A percentile compares a stretch with the other conserved stretches of the same genome.
Conservation (phyloP, 2,329 filamentous ascomycete genomes). For the Fusarium succisae region DNA sequence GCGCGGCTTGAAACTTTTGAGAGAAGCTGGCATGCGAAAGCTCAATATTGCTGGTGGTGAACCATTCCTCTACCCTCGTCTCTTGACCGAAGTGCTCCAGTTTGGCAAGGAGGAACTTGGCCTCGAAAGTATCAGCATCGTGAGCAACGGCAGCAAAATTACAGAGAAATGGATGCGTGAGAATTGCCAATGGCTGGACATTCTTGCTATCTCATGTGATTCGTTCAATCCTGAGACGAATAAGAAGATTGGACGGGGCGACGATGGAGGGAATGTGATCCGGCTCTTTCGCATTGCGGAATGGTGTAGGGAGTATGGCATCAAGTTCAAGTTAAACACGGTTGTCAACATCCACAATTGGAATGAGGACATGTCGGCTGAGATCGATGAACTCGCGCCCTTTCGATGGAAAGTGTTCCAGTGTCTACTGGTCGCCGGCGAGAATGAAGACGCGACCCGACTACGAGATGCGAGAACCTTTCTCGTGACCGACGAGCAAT, state of each 20-base stretch:
- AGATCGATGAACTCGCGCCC: not conserved
- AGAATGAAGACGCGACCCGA: not conserved
- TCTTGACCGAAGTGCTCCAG: not conserved
- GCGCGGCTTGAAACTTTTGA: not conserved
- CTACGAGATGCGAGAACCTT: not conserved
- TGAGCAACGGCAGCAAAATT: not conserved
- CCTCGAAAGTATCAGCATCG: not conserved
- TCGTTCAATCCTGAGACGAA: not conserved
- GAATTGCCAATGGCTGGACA: not conserved
- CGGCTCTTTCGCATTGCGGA: not conserved
- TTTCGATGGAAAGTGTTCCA: not conserved
- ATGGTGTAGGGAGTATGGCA: not conserved
- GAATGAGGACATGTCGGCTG: not conserved
- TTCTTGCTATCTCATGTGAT: not conserved
- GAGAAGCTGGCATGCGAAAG: not conserved
- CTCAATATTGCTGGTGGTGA: not conserved
- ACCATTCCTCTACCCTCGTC: not conserved
- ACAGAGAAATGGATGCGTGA: not conserved
- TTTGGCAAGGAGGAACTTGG: not conserved
- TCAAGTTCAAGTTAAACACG: not conserved
- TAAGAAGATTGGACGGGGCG: not conserved
- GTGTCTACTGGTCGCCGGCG: not conserved
- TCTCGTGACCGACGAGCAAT: not conserved
- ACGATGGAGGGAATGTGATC: not conserved
- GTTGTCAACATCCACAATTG: not conserved